Evolutionary conservation across 2,329 filamentous ascomycete species (phyloP), one percentile per base, ranked within the genome.

Genomic region (Coniochaeta sp.): DNA sequence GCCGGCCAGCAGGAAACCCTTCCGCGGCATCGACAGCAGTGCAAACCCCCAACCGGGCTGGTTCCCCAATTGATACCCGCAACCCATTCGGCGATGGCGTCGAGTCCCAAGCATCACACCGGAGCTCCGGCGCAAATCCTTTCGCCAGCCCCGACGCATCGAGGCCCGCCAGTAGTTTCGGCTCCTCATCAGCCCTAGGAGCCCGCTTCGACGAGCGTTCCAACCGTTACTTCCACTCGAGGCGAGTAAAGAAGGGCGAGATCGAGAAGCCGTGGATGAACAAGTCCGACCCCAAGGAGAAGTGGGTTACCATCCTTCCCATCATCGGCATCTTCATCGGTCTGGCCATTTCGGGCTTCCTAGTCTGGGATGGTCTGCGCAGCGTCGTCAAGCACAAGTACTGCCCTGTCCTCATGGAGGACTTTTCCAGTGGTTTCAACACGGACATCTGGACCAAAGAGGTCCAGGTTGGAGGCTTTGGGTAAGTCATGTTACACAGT

Each of bases 301-400:
- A 90, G 72, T 94, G 89, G 89, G 83, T 89, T 8, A 91, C 85
- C 2, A 90, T 92, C 56, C 78, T 95, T 52, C 89, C 89, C 2
- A 63, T 91, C 38, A 65, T 89, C 22, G 89, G 88, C 46, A 80
- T 94, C 48, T 47, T 83, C 3, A 55, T 91, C 13, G 89, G 89
- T 13, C 65, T 92, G 31, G 79, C 66, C 3, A 70, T 91, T 35
- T 81, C 85, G 1, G 88, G 77, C 1, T 81, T 91, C 60, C 69
- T 94, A 42, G 74, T 94, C 47, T 94, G 83, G 76, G 85, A 91
- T 58, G 89, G 89, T 4, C 65, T 91, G 33, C 71, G 71, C 48
- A 85, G 81, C 52, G 87, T 94, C 3, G 78, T 87, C 31, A 82
- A 85, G 61, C 85, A 92, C 72, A 83, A 83, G 48, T 90, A 89